These are phyloP conservation scores for Penicillium chermesinum DNA, from an alignment of 495 filamentous ascomycete species.

Conservation along the genomic window DNA sequence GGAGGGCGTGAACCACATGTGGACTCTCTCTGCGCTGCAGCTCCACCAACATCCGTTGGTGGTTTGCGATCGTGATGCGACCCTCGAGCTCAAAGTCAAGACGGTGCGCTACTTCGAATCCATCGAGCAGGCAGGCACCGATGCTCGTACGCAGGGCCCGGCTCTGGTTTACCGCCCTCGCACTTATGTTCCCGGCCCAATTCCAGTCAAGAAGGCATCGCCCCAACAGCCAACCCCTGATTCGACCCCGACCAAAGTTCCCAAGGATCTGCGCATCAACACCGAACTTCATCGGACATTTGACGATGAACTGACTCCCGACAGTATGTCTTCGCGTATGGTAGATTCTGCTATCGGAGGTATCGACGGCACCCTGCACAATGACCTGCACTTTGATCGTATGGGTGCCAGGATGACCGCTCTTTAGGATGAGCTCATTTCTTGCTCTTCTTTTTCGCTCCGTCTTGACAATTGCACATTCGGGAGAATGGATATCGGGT, in stretches of 20 bases:
- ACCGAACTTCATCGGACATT: constrained; percentile 35
- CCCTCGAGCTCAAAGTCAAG: constrained; percentile 77
- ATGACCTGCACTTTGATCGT: constrained; percentile 38
- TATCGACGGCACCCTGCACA: constrained; percentile 35
- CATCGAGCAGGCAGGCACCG: constrained; percentile 58
- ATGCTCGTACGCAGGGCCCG: constrained; percentile 54
- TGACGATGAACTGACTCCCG: constrained; percentile 55
- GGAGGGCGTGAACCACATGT: constrained; percentile 82
- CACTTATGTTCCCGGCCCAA: constrained; percentile 35
- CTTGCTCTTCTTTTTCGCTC: constrained; percentile 4
- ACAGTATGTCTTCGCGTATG: constrained; percentile 64
- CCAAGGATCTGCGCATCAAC: constrained; percentile 43
- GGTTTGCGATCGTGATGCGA: constrained; percentile 82
- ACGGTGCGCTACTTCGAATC: constrained; percentile 67
- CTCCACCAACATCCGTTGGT: constrained; percentile 74
- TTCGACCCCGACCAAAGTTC: constrained; percentile 29
- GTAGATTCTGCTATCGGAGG: constrained; percentile 49
- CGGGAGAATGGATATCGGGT: constrained; percentile 5
- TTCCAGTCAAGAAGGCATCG: constrained; percentile 21
- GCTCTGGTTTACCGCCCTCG: constrained; percentile 40
- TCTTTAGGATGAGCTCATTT: constrained; percentile 12
- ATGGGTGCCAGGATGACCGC: constrained; percentile 39
- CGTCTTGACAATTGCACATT: not conserved
- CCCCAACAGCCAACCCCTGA: constrained; percentile 23
- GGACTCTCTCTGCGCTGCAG: constrained; percentile 77